Conservation (phyloP, 2,329 filamentous ascomycete genomes). For the Aspergillus alliaceus region DNA sequence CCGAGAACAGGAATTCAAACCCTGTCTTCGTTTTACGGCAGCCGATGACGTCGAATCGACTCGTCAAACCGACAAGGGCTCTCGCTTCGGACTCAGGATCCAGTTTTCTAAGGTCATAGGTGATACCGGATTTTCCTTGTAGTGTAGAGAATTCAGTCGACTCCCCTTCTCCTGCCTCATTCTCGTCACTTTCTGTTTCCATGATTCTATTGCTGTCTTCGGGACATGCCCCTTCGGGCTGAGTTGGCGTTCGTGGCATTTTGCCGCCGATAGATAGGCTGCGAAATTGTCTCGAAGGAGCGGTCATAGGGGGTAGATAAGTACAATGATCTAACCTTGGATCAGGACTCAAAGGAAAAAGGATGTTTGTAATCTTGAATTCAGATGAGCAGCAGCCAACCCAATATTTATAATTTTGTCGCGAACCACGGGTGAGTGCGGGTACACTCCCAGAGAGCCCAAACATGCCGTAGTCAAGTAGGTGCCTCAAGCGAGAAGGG, state of each 20-base stretch:
- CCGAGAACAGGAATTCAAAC: constrained; percentile 39
- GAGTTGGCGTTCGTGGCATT: constrained; percentile 32
- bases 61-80: constrained; percentile 35
- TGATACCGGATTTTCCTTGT: constrained; percentile 33
- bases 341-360: not conserved
- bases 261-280: constrained; percentile 39
- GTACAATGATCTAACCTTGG: not conserved
- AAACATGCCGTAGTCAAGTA: not conserved
- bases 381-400: constrained; percentile 5
- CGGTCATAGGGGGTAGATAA: constrained; percentile 34
- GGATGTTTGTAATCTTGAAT: not conserved
- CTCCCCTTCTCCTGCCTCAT: constrained; percentile 15
- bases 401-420: constrained; percentile 32
- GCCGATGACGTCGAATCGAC: constrained; percentile 34
- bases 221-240: constrained; percentile 23
- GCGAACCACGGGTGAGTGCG: constrained; percentile 38
- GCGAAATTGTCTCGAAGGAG: constrained; percentile 40
- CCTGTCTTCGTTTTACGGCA: constrained; percentile 31
- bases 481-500: constrained; percentile 4
- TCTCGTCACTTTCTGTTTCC: constrained; percentile 16
- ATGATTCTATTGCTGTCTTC: constrained; percentile 13
- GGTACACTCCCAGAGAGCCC: constrained; percentile 25
- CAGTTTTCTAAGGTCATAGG: constrained; percentile 34
- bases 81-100: constrained; percentile 31
- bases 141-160: constrained; percentile 23